phyloP scores from a whole-genome alignment of 1,284 basidiomycete genomes.

The Ustilago loliicola region DNA sequence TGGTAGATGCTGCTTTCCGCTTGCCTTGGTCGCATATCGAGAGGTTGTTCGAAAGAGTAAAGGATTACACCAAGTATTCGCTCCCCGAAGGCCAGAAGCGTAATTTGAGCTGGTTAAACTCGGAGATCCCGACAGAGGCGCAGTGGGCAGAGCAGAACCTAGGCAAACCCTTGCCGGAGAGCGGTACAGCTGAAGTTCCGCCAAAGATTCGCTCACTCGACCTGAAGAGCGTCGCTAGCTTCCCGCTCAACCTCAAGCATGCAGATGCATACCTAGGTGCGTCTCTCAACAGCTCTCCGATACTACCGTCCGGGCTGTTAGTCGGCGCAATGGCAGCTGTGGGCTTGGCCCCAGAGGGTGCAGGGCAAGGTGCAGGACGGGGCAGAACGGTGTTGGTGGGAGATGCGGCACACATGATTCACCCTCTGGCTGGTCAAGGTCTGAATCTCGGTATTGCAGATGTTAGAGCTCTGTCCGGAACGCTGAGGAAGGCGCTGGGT shows the following conservation, averaged over 20 bases:
- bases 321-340: slow-evolving; percentile 50
- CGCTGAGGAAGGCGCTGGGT: slow-evolving; percentile 42
- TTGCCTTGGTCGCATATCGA: slow-evolving; percentile 82
- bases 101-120: slow-evolving; percentile 53
- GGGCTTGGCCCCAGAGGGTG: slow-evolving; percentile 52
- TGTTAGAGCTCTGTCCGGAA: slow-evolving; percentile 69
- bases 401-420: slow-evolving; percentile 94
- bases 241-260: slow-evolving; percentile 89
- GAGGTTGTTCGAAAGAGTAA: slow-evolving; percentile 76
- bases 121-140: slow-evolving; percentile 40
- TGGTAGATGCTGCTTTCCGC: slow-evolving; percentile 93
- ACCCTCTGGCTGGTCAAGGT: slow-evolving; percentile 97
- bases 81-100: slow-evolving; percentile 9
- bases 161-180: slow-evolving; percentile 48
- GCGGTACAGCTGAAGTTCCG: slow-evolving; percentile 72
- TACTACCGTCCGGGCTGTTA: slow-evolving; percentile 48
- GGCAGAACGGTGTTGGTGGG: slow-evolving; percentile 88
- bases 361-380: slow-evolving; percentile 68
- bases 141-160: slow-evolving; percentile 44
- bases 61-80: slow-evolving; percentile 73
- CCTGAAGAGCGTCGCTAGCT: slow-evolving; percentile 83
- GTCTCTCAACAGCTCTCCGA: slow-evolving; percentile 45
- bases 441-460: slow-evolving; percentile 93
- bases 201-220: slow-evolving; percentile 82
- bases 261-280: slow-evolving; percentile 86